Percentiles rank a stretch among this genome's conserved stretches.
phyloP scores from a whole-genome alignment of 179 eudicot genomes.

The Spergularia azorica region DNA sequence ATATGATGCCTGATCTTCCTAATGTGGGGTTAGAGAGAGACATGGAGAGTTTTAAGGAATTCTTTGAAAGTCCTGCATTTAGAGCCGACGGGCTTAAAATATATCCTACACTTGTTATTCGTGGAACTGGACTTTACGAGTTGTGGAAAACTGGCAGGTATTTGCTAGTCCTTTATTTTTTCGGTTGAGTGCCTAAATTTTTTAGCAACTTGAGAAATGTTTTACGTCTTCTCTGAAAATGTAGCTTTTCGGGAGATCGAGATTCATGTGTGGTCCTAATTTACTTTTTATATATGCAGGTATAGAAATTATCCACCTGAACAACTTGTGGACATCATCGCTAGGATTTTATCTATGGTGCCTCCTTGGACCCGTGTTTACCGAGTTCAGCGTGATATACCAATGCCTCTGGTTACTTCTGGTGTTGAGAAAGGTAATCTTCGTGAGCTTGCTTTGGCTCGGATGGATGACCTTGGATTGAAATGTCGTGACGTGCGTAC shows the following conservation, averaged over 20 bases:
- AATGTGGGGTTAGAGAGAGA: constrained; percentile 98
- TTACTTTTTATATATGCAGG: constrained; percentile 41
- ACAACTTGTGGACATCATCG: constrained; percentile 97
- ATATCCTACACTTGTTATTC: constrained; percentile 98
- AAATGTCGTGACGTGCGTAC: constrained; percentile 98
- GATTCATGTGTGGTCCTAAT: constrained; percentile 2
- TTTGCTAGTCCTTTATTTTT: not conserved
- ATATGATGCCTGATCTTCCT: constrained; percentile 99
- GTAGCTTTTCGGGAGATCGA: not conserved
- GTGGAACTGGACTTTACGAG: constrained; percentile 99
- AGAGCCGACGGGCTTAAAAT: constrained; percentile 98
- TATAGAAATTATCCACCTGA: constrained; percentile 99
- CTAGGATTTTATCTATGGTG: constrained; percentile 89
- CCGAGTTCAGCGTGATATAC: constrained; percentile 98
- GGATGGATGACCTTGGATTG: constrained; percentile 97
- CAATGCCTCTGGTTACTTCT: constrained; percentile 98
- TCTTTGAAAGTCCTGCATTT: constrained; percentile 93
- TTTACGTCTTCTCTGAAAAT: too few relatives aligned
- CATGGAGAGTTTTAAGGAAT: constrained; percentile 95
- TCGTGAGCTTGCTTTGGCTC: constrained; percentile 93
- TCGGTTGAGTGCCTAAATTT: not conserved
- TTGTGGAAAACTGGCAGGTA: constrained; percentile 99
- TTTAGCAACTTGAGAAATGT: too few relatives aligned
- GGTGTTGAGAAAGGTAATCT: constrained; percentile 99
- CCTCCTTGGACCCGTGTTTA: constrained; percentile 99